Percentiles rank a stretch among this genome's conserved stretches.
These are phyloP conservation scores for Besnoitia besnoiti DNA, from an alignment of 169 alveolate species.

Conservation along the genomic window DNA sequence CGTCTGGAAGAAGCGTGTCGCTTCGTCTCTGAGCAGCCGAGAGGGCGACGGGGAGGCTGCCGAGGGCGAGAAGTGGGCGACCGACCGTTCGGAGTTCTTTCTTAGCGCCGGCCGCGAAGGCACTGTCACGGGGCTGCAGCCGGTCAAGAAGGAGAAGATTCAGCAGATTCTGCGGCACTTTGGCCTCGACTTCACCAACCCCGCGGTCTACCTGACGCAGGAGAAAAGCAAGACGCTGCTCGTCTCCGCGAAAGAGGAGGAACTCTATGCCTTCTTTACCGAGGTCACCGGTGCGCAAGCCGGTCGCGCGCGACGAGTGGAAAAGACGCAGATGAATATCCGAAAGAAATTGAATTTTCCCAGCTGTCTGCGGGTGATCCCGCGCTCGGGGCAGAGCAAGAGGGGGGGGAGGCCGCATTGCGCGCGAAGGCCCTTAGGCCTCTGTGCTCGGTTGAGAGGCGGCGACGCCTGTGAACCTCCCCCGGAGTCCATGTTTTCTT, in stretches of 20 bases:
- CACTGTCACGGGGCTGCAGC: not conserved
- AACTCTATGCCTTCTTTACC: conserved; percentile 23
- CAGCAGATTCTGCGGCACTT: not conserved
- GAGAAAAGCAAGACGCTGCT: conserved; percentile 40
- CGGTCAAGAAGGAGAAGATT: conserved; percentile 27
- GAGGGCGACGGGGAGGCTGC: not conserved
- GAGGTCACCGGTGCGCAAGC: conserved; percentile 20
- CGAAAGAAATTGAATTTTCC: too few species aligned
- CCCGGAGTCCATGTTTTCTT: not conserved
- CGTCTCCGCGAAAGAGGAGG: not conserved
- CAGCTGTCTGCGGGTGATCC: too few species aligned
- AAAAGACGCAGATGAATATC: not conserved
- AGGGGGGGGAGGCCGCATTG: too few species aligned
- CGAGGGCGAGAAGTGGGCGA: conserved; percentile 1
- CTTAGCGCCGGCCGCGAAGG: conserved; percentile 34
- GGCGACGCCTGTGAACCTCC: not conserved
- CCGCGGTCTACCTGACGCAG: conserved; percentile 43
- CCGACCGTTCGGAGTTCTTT: conserved; percentile 29
- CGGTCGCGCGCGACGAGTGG: not conserved
- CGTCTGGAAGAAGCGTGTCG: conserved; percentile 21
- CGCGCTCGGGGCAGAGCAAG: too few species aligned
- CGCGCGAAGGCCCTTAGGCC: too few species aligned
- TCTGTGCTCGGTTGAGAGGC: not conserved
- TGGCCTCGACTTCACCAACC: conserved; percentile 28
- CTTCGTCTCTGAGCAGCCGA: not conserved